Evolutionary conservation across 345 rosid species (phyloP), one percentile per base, ranked within the genome.

Genomic region (Dimocarpus longan): DNA sequence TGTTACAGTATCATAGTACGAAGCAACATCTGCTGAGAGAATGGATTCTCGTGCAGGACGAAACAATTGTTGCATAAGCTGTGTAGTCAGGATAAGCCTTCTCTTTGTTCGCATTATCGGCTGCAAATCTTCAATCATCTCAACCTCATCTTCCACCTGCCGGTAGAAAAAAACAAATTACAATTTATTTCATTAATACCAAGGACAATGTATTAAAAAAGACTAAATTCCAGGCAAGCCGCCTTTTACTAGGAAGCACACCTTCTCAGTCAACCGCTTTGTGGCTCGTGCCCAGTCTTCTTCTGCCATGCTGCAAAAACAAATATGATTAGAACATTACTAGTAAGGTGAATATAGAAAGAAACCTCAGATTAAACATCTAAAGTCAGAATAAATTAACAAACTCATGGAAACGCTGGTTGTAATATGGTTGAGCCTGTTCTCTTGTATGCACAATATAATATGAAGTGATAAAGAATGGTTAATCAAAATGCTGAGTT

Each of bases 221-320:
- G 21, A 73, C 68, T 52, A 63, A 52, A 44, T 64, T 62, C 60
- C 56, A 19, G 10, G 60, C 60, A 56, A 37, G 52, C 37, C 16
- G 42, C n/a, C 16, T 74, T 79, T 42, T 68, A 32, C 26, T 62
- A 37, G 76, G 76, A 70, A 74, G 62, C 77, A 67, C 21, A 94
- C 98, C 95, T 92, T 92, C 82, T 91, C 97, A 83, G 77, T 43
- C 80, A 91, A 73, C 19, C 92, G 80, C 74, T 92, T 91, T 76
- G 85, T 79, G 77, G 90, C 87, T 50, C 48, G 70, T 12, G 93
- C 92, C 98, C 98, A 92, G 48, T 83, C 87, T 65, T 82, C 76
- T 81, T 88, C 93, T 72, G 91, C 84, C 65, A 26, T 56, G 43
- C 98, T 92, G 93, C 81, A 83, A 71, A 82, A 69, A 50, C 66